phyloP scores from a whole-genome alignment of 352 stramenopile genomes.

The Phytophthora quininea region DNA sequence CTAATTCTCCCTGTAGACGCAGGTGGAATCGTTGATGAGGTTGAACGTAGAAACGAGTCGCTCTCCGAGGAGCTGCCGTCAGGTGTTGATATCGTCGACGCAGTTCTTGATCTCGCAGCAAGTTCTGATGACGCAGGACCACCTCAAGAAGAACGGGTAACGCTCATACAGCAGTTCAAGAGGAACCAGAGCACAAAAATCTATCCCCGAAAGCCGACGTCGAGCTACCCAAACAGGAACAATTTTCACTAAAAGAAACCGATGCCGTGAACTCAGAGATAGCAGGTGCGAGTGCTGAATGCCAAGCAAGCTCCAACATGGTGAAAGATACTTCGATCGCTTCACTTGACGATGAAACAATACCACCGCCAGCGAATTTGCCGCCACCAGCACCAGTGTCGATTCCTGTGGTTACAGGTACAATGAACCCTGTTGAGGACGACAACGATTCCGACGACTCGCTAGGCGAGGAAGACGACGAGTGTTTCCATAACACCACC shows the following conservation, averaged over 20 bases:
- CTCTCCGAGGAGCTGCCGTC: conserved; percentile 5
- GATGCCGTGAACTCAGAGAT: not conserved
- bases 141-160: not conserved
- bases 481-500: conserved; percentile 9
- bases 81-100: conserved; percentile 21
- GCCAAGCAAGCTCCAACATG: too few species aligned
- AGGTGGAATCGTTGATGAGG: not conserved
- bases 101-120: conserved; percentile 26
- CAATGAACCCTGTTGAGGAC: conserved; percentile 38
- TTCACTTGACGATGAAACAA: conserved; percentile 4
- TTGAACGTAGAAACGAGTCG: too few species aligned
- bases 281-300: too few species aligned
- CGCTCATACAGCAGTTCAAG: too few species aligned
- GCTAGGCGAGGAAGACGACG: conserved; percentile 41
- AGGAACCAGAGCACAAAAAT: too few species aligned
- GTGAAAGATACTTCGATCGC: not conserved
- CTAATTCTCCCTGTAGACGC: not conserved
- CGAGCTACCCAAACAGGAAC: too few species aligned
- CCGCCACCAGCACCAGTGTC: conserved; percentile 29
- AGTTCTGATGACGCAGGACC: conserved; percentile 1
- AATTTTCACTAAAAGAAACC: not conserved
- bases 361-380: not conserved
- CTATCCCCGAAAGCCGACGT: too few species aligned
- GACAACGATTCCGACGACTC: conserved; percentile 36
- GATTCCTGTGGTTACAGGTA: conserved; percentile 30